These are phyloP conservation scores for Colletotrichum musicola DNA, from an alignment of 2,329 filamentous ascomycete genomes.

Conservation along the genomic window DNA sequence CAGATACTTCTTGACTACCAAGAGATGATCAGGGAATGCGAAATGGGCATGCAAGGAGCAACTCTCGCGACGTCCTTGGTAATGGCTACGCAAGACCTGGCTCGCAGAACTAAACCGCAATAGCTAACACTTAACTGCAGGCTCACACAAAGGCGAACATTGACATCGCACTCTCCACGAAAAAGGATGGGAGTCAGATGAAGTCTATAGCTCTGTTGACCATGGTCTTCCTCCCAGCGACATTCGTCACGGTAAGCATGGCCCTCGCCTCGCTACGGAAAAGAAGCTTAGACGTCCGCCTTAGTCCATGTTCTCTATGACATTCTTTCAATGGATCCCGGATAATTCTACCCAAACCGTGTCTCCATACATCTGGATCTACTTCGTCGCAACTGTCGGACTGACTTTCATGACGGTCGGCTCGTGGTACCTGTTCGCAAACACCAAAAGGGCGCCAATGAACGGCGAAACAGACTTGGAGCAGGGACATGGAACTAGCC, in stretches of 20 bases:
- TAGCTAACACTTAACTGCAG: background rate
- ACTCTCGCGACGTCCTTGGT: constrained; percentile 39
- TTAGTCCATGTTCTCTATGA: background rate
- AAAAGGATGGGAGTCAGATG: constrained; percentile 11
- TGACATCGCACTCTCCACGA: background rate
- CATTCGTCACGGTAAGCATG: constrained; percentile 12
- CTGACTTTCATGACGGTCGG: background rate
- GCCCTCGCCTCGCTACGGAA: too few species aligned
- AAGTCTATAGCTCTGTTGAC: constrained; percentile 18
- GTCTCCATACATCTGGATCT: background rate
- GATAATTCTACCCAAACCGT: background rate
- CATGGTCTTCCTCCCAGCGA: constrained; percentile 19
- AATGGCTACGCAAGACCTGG: too few species aligned
- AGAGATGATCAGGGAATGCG: constrained; percentile 33
- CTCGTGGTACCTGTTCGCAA: background rate
- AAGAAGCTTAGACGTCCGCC: too few species aligned
- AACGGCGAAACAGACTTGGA: too few species aligned
- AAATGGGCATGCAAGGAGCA: constrained; percentile 40
- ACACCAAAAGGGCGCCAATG: background rate
- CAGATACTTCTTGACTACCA: constrained; percentile 40
- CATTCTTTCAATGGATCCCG: constrained; percentile 2
- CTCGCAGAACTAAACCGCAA: too few species aligned
- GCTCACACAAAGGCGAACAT: background rate
- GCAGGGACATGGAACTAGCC: too few species aligned
- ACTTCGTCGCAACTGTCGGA: background rate